phyloP scores from a whole-genome alignment of 2,329 filamentous ascomycete species.

The Hymenoscyphus repandus region DNA sequence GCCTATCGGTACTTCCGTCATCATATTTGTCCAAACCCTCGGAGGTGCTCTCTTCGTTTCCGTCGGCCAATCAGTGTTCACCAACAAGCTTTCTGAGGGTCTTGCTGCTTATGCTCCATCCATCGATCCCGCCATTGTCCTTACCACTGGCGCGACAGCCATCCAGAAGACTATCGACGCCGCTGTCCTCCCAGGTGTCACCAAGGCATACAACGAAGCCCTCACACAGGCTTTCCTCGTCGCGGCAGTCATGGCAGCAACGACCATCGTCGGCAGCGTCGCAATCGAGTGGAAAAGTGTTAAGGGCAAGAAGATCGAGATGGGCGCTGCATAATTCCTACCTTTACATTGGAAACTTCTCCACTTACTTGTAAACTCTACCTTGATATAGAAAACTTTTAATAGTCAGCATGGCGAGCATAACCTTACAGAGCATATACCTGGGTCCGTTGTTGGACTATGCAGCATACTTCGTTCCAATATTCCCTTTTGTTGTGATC shows the following conservation, averaged over 20 bases:
- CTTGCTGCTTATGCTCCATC: conserved; percentile 28
- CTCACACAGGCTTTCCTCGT: conserved; percentile 52
- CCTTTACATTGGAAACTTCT: background rate
- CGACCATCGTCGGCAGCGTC: conserved; percentile 40
- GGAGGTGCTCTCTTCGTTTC: conserved; percentile 52
- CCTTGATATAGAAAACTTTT: too few species aligned
- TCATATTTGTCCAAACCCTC: conserved; percentile 48
- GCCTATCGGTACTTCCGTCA: conserved; percentile 20
- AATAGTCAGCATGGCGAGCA: too few species aligned
- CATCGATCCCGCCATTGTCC: conserved; percentile 30
- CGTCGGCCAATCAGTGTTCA: conserved; percentile 44
- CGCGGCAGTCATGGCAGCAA: conserved; percentile 41
- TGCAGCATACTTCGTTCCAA: too few species aligned
- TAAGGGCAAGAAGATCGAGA: conserved; percentile 36
- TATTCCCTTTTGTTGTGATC: too few species aligned
- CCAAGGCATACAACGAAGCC: conserved; percentile 53
- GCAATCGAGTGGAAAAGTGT: conserved; percentile 50
- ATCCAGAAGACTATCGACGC: conserved; percentile 48
- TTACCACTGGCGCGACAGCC: conserved; percentile 38
- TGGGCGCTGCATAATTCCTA: conserved; percentile 21
- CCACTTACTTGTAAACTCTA: too few species aligned
- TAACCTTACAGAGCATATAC: too few species aligned
- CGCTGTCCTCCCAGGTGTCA: conserved; percentile 47
- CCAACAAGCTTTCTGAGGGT: conserved; percentile 7
- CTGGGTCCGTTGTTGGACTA: too few species aligned